phyloP scores from a whole-genome alignment of 768 basidiomycete species.

The Collybiopsis confluens region DNA sequence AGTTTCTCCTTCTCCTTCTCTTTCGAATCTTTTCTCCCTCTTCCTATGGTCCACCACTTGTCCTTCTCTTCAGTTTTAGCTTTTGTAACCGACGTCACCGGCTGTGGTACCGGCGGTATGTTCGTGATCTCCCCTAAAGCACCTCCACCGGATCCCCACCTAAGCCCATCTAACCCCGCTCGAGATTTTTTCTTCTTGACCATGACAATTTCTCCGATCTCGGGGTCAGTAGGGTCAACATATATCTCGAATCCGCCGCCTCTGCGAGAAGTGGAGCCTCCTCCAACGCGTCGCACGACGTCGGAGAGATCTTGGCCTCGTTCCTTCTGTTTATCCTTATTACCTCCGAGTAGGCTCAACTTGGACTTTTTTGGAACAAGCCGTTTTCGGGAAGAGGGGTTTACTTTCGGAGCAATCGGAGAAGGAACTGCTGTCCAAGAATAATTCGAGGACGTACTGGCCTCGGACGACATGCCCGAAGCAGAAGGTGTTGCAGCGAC shows the following conservation, averaged over 20 bases:
- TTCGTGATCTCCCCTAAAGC: constrained; percentile 59
- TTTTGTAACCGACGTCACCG: constrained; percentile 17
- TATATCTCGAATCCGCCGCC: constrained; percentile 58
- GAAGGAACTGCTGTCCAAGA: constrained; percentile 28
- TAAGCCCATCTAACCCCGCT: constrained; percentile 51
- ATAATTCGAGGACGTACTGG: constrained; percentile 28
- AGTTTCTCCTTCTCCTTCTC: constrained; percentile 42
- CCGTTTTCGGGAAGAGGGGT: constrained; percentile 30
- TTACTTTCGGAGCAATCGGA: constrained; percentile 29
- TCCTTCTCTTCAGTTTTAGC: constrained; percentile 36
- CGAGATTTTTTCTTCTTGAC: constrained; percentile 77
- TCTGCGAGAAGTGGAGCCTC: constrained; percentile 24
- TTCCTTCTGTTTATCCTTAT: constrained; percentile 25
- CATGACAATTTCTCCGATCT: constrained; percentile 64
- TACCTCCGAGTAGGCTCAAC: constrained; percentile 34
- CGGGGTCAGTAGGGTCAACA: constrained; percentile 60
- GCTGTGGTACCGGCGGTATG: constrained; percentile 25
- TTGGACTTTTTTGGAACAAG: constrained; percentile 76
- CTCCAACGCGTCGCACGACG: constrained; percentile 49
- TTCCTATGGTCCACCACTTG: constrained; percentile 82
- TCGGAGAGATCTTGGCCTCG: constrained; percentile 53
- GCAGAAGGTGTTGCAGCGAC: constrained; percentile 64
- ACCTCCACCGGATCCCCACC: constrained; percentile 37
- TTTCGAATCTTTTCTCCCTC: constrained; percentile 71
- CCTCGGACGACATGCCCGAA: constrained; percentile 34